A percentile compares a stretch with the other conserved stretches of the same genome.
Conservation (phyloP, 2,329 filamentous ascomycete genomes). For the Plenodomus tracheiphilus region DNA sequence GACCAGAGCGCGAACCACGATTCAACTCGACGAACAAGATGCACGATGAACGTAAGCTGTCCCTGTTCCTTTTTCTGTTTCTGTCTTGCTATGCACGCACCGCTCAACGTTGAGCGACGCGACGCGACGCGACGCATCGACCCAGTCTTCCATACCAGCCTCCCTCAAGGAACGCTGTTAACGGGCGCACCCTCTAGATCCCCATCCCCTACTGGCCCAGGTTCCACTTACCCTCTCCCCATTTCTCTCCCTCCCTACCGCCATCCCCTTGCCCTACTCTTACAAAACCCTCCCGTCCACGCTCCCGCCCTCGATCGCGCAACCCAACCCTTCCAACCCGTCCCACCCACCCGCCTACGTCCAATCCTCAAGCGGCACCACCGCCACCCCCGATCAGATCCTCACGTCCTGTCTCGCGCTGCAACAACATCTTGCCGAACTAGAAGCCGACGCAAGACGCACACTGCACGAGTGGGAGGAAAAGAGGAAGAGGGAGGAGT, state of each 20-base stretch:
- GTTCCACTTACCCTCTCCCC: constrained; percentile 92
- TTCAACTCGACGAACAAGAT: constrained; percentile 19
- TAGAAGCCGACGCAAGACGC: constrained; percentile 68
- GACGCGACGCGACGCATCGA: background rate
- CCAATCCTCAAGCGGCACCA: constrained; percentile 72
- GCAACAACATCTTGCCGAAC: constrained; percentile 71
- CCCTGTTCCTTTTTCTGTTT: no score
- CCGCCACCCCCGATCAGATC: constrained; percentile 83
- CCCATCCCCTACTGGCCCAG: constrained; percentile 88
- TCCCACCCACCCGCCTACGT: constrained; percentile 62
- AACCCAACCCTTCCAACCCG: constrained; percentile 35
- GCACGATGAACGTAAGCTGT: constrained; percentile 47
- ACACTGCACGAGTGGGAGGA: constrained; percentile 73
- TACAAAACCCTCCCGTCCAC: constrained; percentile 89
- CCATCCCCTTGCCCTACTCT: constrained; percentile 91
- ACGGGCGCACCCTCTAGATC: constrained; percentile 44
- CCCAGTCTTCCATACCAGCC: no score
- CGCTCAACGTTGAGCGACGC: background rate
- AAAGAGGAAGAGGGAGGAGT: constrained; percentile 64
- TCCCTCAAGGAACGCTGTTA: no score
- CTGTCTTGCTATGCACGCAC: no score
- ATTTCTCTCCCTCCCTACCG: constrained; percentile 86
- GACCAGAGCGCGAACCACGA: background rate
- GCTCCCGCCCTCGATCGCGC: constrained; percentile 71
- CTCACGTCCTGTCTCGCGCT: constrained; percentile 78